Conservation (phyloP, 306 rosid species). For the Gleditsia sinensis region DNA sequence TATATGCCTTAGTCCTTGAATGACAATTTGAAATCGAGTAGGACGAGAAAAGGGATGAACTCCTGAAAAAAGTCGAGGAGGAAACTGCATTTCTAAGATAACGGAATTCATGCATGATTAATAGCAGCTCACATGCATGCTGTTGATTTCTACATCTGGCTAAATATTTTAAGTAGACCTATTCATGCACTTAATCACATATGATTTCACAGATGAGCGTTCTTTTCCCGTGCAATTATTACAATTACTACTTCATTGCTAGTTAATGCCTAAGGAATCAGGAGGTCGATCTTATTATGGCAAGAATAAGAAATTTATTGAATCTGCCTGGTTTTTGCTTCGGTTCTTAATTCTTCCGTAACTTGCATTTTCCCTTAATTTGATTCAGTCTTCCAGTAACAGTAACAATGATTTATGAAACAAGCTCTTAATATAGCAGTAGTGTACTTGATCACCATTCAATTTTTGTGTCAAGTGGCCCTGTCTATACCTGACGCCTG, state of each 20-base stretch:
- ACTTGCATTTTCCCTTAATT: not conserved
- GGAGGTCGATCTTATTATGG: not conserved
- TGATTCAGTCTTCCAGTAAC: not conserved
- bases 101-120: not conserved
- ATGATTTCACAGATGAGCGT: too few species aligned
- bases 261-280: not conserved
- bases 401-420: too few species aligned
- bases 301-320: not conserved
- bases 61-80: not conserved
- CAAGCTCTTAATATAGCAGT: not conserved
- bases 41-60: not conserved
- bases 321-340: not conserved
- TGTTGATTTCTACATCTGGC: not conserved
- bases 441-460: not conserved
- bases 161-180: not conserved
- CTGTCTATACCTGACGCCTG: not conserved
- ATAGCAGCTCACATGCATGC: not conserved
- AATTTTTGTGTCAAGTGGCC: not conserved
- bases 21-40: not conserved
- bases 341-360: not conserved
- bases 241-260: not conserved
- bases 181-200: too few species aligned
- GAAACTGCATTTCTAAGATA: not conserved
- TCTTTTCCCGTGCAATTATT: not conserved
- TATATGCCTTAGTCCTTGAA: too few species aligned